Evolutionary conservation across 306 rosid genomes (phyloP).

Genomic region (Castanospermum australe): DNA sequence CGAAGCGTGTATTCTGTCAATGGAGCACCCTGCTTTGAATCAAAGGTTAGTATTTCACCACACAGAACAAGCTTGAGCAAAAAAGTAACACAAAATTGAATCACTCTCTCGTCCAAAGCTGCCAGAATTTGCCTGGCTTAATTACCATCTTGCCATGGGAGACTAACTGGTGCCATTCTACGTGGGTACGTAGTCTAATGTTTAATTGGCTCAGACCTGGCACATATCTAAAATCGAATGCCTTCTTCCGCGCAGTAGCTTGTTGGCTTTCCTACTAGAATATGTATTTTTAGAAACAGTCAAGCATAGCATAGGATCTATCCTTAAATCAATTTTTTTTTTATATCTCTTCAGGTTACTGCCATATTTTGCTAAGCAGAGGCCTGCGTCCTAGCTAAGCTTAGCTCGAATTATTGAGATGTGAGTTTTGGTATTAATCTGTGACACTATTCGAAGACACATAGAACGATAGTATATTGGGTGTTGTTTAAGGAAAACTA

Average conservation of each 20-base stretch:
- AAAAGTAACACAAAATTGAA: not conserved
- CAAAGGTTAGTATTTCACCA: conserved; percentile 16
- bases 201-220: not conserved
- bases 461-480: not conserved
- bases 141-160: not conserved
- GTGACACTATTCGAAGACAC: not conserved
- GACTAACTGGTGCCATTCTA: not conserved
- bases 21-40: conserved; percentile 71
- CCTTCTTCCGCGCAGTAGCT: not conserved
- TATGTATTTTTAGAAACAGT: not conserved
- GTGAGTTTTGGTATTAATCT: not conserved
- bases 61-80: not conserved
- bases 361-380: not conserved
- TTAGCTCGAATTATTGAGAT: not conserved
- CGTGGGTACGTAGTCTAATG: not conserved
- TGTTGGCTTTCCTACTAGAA: not conserved
- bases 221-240: not conserved
- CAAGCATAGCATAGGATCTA: not conserved
- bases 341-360: not conserved
- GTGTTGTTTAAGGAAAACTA: conserved; percentile 19
- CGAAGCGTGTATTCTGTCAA: conserved; percentile 89
- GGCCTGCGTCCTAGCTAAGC: not conserved
- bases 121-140: not conserved
- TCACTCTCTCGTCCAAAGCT: not conserved
- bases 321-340: not conserved